Evolutionary conservation across 495 filamentous ascomycete species (phyloP), one percentile per base, ranked within the genome.

Genomic region (Penicillium paradoxum): DNA sequence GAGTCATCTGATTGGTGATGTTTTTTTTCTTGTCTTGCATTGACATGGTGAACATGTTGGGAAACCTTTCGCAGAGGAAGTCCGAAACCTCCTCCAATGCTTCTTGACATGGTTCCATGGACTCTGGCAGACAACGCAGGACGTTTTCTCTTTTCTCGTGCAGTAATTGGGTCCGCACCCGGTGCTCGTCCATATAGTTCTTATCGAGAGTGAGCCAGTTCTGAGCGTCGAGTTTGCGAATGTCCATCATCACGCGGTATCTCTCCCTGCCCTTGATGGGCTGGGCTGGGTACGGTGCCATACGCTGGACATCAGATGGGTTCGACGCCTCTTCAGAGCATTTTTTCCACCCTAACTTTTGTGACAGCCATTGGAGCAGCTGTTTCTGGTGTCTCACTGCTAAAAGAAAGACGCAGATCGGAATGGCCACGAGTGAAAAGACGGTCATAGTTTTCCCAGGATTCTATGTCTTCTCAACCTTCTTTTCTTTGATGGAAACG

Each of bases 151-250:
- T 68, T 42, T 75, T 67, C 1, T 66, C 63, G 6, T 59, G 43
- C 5, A 82, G 68, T 46, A 82, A 67, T 21, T 71, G 56, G 15
- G 58, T 58, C 21, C 78, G 69, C 22, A 79, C 66, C 2, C 57
- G 52, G 58, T 80, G 77, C 52, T 79, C 77, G 24, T 70, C 68
- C 56, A 70, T 66, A 46, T 82, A 82, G 49, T 73, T 70, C 38
- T 75, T 69, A 59, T 82, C 79, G 30, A 82, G 54, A 1, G 74
- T 78, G 27, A 83, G 68, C 80, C 79, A 83, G 39, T 80, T 79
- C 37, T 66, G 59, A 15, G 58, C 51, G 37, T 80, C 78, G 25
- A 82, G 61, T 53, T 72, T 76, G 50, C 73, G 72, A 17, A 83
- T 68, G 33, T 81, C 79, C 79, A 82, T 81, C 57, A 76, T 75